A percentile compares a stretch with the other conserved stretches of the same genome.
phyloP scores from a whole-genome alignment of 2,329 filamentous ascomycete genomes.

The Penicillium sp. region DNA sequence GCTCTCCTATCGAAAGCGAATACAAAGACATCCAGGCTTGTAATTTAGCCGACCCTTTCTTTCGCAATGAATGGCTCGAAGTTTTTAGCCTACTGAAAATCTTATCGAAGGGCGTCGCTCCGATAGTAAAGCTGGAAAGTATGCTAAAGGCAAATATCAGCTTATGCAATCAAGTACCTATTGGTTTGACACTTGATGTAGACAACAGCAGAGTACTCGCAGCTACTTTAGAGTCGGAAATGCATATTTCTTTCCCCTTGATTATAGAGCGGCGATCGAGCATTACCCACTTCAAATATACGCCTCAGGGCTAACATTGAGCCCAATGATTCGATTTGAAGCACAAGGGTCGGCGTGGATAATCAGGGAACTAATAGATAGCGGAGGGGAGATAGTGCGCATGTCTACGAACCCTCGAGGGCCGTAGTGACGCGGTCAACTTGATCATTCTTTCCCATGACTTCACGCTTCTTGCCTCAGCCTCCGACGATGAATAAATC shows the following conservation, averaged over 20 bases:
- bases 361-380: background rate
- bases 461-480: constrained; percentile 4
- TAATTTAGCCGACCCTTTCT: constrained; percentile 15
- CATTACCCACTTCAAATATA: constrained; percentile 34
- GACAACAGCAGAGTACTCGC: background rate
- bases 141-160: constrained; percentile 3
- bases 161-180: background rate
- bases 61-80: constrained; percentile 30
- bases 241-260: background rate
- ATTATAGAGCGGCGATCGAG: constrained; percentile 1
- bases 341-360: constrained; percentile 2
- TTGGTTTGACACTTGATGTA: background rate
- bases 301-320: constrained; percentile 26
- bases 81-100: constrained; percentile 16
- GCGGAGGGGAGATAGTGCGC: constrained; percentile 10
- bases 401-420: constrained; percentile 18
- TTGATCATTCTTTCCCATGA: constrained; percentile 17
- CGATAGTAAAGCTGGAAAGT: constrained; percentile 20
- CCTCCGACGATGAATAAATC: constrained; percentile 19
- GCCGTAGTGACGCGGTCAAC: constrained; percentile 12
- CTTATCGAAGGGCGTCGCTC: constrained; percentile 6
- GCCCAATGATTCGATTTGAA: constrained; percentile 15
- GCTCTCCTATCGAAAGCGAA: background rate
- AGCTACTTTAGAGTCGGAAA: constrained; percentile 16
- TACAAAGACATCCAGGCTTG: constrained; percentile 6